phyloP scores from a whole-genome alignment of 192 early-diverging fungal genomes.

The Geosiphon pyriformis region DNA sequence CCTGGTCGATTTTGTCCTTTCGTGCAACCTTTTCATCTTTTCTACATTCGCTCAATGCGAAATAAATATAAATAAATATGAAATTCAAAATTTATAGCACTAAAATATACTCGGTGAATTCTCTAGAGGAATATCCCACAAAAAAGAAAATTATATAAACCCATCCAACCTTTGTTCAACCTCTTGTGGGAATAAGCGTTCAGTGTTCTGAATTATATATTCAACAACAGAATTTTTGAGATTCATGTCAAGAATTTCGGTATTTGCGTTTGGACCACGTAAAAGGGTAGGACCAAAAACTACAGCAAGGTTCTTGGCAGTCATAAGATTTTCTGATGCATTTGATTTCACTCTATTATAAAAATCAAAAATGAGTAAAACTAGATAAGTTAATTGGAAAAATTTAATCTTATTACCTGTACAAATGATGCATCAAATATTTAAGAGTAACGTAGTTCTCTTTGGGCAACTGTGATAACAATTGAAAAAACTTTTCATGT shows the following conservation, averaged over 20 bases:
- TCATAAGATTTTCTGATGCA: conserved; percentile 79
- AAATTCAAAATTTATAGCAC: too few relatives aligned
- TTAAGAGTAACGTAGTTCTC: conserved; percentile 59
- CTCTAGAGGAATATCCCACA: too few relatives aligned
- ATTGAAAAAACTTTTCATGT: conserved; percentile 38
- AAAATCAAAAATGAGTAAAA: background rate
- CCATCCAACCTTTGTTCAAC: conserved; percentile 2
- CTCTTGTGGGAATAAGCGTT: conserved; percentile 11
- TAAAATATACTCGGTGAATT: too few relatives aligned
- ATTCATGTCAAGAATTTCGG: conserved; percentile 69
- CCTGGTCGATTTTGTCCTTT: too few relatives aligned
- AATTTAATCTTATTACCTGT: too few relatives aligned
- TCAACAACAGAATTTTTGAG: conserved; percentile 67
- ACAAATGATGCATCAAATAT: conserved; percentile 57
- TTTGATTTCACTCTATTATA: conserved; percentile 48
- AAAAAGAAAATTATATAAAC: conserved; percentile 22
- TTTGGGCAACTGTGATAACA: conserved; percentile 51
- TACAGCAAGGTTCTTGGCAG: conserved; percentile 83
- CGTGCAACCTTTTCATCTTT: too few relatives aligned
- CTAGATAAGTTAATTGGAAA: background rate
- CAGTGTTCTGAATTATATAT: conserved; percentile 57
- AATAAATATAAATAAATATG: too few relatives aligned
- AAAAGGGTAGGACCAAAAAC: conserved; percentile 91
- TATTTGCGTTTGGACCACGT: conserved; percentile 53
- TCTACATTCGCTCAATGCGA: too few relatives aligned